A percentile compares a stretch with the other conserved stretches of the same genome.
phyloP scores from a whole-genome alignment of 306 rosid species.

The Hylodesmum podocarpum region DNA sequence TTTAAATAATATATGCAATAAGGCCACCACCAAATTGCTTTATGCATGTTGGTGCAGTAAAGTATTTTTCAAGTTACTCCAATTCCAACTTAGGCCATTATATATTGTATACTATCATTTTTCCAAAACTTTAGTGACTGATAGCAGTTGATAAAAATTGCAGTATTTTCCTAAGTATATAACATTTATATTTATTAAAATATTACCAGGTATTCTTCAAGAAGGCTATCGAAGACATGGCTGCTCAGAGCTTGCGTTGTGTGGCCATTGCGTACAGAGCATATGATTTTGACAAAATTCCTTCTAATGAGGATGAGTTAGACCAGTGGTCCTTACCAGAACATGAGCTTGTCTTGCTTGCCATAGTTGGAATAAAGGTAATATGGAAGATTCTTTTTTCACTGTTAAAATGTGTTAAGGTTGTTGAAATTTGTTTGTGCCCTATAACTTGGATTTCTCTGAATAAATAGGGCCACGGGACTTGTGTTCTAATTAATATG shows the following conservation, averaged over 20 bases:
- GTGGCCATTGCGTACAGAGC: slow-evolving; percentile 89
- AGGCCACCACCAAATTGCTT: slow-evolving; percentile 5
- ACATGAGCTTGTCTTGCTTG: slow-evolving; percentile 79
- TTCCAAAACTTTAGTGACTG: not conserved
- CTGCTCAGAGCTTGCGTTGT: slow-evolving; percentile 88
- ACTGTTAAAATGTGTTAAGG: not conserved
- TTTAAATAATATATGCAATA: not conserved
- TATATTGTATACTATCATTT: not conserved
- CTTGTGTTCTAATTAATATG: not conserved
- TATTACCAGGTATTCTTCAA: slow-evolving; percentile 58
- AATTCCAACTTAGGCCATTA: slow-evolving; percentile 13
- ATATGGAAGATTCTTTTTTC: not conserved
- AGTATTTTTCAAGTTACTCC: slow-evolving; percentile 22
- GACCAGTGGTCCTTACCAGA: slow-evolving; percentile 83
- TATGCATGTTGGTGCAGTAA: not conserved
- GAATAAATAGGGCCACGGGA: not conserved
- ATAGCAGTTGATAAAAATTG: not conserved
- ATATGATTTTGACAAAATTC: slow-evolving; percentile 65
- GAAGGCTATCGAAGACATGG: slow-evolving; percentile 75
- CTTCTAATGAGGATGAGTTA: slow-evolving; percentile 62
- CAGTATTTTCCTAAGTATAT: not conserved
- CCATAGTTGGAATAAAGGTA: slow-evolving; percentile 96
- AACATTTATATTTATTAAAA: not conserved
- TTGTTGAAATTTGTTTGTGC: not conserved
- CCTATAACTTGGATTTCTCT: not conserved